Base-by-base conservation (phyloP, 108 stramenopile genomes). In the Fistulifera pelliculosa region DNA sequence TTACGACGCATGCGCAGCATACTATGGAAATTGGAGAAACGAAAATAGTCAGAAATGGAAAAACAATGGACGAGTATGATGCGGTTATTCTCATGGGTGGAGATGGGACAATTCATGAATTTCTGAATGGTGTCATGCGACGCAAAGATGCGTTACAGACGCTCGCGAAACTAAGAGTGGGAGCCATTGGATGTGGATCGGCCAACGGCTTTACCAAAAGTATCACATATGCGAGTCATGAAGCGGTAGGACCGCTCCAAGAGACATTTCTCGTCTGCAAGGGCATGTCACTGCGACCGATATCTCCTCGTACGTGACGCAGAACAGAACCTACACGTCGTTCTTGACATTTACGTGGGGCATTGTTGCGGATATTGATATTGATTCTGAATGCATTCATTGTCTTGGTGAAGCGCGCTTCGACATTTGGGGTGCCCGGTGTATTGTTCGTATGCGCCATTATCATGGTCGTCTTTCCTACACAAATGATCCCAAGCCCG, bases 321-420 rank as follows among this genome's bases (percentile, higher is more conserved):
- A 26, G 5, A 70, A 66, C 17, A 59, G 69, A 57, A 59, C 60
- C 6, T 89, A 85, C 56, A 54, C 70, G 15, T 80, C 80, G 1
- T 86, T 88, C 45, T 64, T 94, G 45, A 83, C 86, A 27, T 90
- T 77, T 48, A 60, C 81, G 19, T 94, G 86, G 86, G 83, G 80
- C 21, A 70, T 88, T 14, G 83, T 94, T 68, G 93, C 93, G 18
- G 86, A 90, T 62, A 77, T 89, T 51, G 93, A 94, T 54, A 79
- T 90, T 47, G 93, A 90, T 59, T 85, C 83, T 10, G 88, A 94
- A 59, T 60, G 62, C 38, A 55, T 90, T 22, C 79, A 80, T 27
- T 85, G 66, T 58, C 24, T 90, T 43, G 93, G 93, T 19, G 53
- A 52, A 24, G n/a, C 81, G 7, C 79, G 93, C 18, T 64, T 70